Percentiles rank a stretch among this genome's conserved stretches.
These are phyloP conservation scores for Ricinus communis DNA, from an alignment of 345 rosid species.

Conservation along the genomic window DNA sequence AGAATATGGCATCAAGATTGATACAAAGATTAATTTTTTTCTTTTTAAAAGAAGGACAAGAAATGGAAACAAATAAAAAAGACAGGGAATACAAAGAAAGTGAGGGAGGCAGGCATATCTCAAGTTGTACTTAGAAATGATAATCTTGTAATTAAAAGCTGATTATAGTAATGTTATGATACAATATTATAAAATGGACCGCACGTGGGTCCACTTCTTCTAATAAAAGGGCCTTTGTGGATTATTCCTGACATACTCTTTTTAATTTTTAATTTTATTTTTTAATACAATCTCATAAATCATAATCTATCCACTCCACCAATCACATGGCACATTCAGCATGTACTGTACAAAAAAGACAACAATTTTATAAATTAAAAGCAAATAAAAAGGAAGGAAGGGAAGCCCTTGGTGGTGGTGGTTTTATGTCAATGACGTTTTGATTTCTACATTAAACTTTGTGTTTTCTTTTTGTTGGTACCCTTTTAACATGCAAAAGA, in stretches of 20 bases:
- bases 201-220: conserved; percentile 15
- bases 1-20: no score
- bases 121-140: not conserved
- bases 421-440: no score
- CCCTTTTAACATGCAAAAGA: no score
- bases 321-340: conserved; percentile 22
- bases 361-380: no score
- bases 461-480: no score
- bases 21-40: no score
- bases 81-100: not conserved
- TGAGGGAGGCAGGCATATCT: not conserved
- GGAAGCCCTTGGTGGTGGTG: no score
- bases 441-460: no score
- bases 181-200: conserved; percentile 12
- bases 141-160: conserved; percentile 1
- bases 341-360: no score
- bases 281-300: not conserved
- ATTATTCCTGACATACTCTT: conserved; percentile 25
- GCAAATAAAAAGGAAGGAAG: no score
- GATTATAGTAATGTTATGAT: no score
- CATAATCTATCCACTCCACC: not conserved
- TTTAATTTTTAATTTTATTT: not conserved
- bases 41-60: no score
- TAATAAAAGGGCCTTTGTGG: conserved; percentile 22
- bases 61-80: not conserved